Base-by-base conservation (phyloP, 2,329 filamentous ascomycete species). In the Penicillium sclerotigenum region DNA sequence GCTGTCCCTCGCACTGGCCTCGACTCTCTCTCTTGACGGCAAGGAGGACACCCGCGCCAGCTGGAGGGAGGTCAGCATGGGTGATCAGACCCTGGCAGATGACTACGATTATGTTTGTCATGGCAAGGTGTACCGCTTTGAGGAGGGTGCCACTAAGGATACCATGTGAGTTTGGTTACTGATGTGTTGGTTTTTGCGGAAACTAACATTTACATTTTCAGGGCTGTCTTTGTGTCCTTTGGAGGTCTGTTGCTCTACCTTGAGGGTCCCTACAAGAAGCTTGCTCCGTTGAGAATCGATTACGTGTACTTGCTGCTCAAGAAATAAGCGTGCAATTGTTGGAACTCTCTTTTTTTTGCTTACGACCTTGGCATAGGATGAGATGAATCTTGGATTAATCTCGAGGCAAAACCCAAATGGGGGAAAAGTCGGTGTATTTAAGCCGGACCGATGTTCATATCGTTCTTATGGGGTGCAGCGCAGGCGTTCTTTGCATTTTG, bases 251-350 rank as follows among this genome's bases (percentile, higher is more conserved):
- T 99, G 68, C 87, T 97, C 77, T 91, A 88, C 67, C 82, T 99
- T 54, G 89, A 96, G 69, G 94, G 95, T 6, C 94, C 94, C 2
- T 94, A 96, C 75, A 95, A 94, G 81, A 97, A 96, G 80, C 84
- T 99, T 60, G 95, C 89, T 33, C 89, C 91, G 28, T 78, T 99
- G 70, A 86, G 91, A 67, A 93, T 97, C 68, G 94, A 99, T 73
- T 88, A 96, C 71, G 86, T 95, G 61, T 99, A 99, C 73, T 83
- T 99, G 59, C 82, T 97, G 58, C 80, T 96, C 66, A 99, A 97
- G 85, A 96, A 95, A 86, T 93, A 73, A 70, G 59, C 46, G 37
- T 46, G 47, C n/a, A 10, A 14, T 53, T 33, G 42, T 50, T 33
- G 40, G 11, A 49, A 43, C 51, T 57, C 51, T 54, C 13, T 47